Percentiles rank a stretch among this genome's conserved stretches.
Conservation (phyloP, 169 alveolate genomes). For the Plasmodium sp. region DNA sequence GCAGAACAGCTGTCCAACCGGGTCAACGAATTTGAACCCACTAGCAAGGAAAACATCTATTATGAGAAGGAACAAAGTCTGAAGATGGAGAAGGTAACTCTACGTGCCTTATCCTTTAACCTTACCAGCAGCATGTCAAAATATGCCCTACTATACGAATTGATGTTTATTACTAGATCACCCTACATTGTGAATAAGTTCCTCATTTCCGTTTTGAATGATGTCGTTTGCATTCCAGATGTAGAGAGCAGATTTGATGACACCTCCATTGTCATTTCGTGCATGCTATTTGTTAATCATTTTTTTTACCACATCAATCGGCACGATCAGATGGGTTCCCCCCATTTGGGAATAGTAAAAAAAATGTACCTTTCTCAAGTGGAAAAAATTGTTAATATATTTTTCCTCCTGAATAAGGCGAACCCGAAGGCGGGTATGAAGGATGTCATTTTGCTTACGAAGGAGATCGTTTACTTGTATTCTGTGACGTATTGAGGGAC, state of each 20-base stretch:
- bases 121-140: slow-evolving; percentile 27
- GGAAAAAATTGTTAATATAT: slow-evolving; percentile 53
- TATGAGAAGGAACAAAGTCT: slow-evolving; percentile 55
- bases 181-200: slow-evolving; percentile 63
- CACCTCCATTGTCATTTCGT: slow-evolving; percentile 39
- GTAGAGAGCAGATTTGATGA: slow-evolving; percentile 22
- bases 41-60: slow-evolving; percentile 41
- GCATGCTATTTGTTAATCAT: slow-evolving; percentile 65
- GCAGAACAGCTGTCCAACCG: background rate
- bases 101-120: slow-evolving; percentile 31
- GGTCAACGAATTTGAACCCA: slow-evolving; percentile 35
- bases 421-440: slow-evolving; percentile 4
- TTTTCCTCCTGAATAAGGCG: slow-evolving; percentile 11
- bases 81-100: slow-evolving; percentile 44
- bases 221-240: slow-evolving; percentile 51
- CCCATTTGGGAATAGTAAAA: background rate
- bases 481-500: slow-evolving; percentile 6
- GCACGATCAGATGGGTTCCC: background rate
- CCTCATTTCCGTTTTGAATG: slow-evolving; percentile 67
- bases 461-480: slow-evolving; percentile 24
- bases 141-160: slow-evolving; percentile 45
- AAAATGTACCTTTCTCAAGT: slow-evolving; percentile 26
- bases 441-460: slow-evolving; percentile 35
- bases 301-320: slow-evolving; percentile 52
- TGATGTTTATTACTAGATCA: slow-evolving; percentile 66